A percentile compares a stretch with the other conserved stretches of the same genome.
These are phyloP conservation scores for Phellinidium pouzarii DNA, from an alignment of 1,284 basidiomycete genomes.

Conservation along the genomic window DNA sequence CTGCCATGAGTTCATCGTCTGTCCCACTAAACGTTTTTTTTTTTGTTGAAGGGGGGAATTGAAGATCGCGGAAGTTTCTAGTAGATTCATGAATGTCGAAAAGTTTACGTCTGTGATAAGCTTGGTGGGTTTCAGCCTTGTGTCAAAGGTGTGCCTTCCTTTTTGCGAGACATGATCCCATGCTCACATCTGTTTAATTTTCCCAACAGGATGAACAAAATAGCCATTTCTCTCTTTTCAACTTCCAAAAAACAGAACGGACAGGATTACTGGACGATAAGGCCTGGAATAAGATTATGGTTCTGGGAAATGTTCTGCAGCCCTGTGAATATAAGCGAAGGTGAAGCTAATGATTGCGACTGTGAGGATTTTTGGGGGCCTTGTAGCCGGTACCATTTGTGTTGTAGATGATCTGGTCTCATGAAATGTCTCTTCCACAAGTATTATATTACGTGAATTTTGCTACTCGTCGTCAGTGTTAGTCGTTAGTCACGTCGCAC, in stretches of 20 bases:
- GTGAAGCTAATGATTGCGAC: constrained; percentile 33
- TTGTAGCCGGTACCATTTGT: too few species aligned
- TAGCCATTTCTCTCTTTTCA: constrained; percentile 85
- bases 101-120: constrained; percentile 70
- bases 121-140: constrained; percentile 77
- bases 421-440: too few species aligned
- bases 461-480: too few species aligned
- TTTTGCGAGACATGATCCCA: constrained; percentile 7
- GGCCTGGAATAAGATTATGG: constrained; percentile 59
- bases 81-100: constrained; percentile 71
- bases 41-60: constrained; percentile 64
- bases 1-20: constrained; percentile 10
- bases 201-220: constrained; percentile 67
- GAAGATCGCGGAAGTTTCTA: constrained; percentile 94
- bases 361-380: neutral
- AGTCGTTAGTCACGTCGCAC: too few species aligned
- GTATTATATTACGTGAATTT: too few species aligned
- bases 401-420: too few species aligned
- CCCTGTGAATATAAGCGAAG: constrained; percentile 97
- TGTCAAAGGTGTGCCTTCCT: constrained; percentile 52
- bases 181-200: constrained; percentile 10
- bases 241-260: constrained; percentile 65
- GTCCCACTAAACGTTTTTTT: constrained; percentile 14
- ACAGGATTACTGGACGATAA: constrained; percentile 41
- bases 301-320: constrained; percentile 65